phyloP scores from a whole-genome alignment of 768 basidiomycete species.

The Piloderma croceum region DNA sequence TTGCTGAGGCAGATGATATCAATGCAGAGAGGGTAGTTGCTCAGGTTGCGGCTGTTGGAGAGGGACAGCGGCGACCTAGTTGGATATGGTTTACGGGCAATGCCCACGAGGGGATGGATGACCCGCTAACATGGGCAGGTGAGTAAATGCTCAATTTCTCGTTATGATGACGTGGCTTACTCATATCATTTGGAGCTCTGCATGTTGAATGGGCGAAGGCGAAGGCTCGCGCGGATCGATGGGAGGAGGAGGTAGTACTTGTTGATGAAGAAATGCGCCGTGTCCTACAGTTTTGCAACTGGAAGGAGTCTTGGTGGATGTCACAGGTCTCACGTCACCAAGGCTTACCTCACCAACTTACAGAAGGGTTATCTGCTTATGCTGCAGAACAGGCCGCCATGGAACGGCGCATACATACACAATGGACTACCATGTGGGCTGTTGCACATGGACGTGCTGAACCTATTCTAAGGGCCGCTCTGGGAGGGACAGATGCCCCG shows the following conservation, averaged over 20 bases:
- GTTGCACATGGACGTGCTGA: neutral
- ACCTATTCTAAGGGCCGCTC: neutral
- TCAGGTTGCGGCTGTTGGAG: slow-evolving; percentile 5
- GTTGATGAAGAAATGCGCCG: slow-evolving; percentile 32
- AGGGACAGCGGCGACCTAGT: slow-evolving; percentile 9
- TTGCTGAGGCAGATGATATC: neutral
- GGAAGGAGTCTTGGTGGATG: slow-evolving; percentile 17
- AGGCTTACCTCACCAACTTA: neutral
- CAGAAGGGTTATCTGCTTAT: neutral
- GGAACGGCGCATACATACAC: neutral
- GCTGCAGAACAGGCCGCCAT: neutral
- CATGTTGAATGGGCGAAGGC: slow-evolving; percentile 28
- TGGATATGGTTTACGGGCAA: slow-evolving; percentile 25
- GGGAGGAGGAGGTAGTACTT: slow-evolving; percentile 32
- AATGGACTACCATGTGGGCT: neutral
- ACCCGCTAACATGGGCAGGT: slow-evolving; percentile 7
- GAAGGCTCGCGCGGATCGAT: slow-evolving; percentile 24
- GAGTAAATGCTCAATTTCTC: neutral
- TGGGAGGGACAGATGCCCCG: no score
- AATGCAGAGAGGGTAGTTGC: neutral
- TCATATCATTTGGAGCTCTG: slow-evolving; percentile 13
- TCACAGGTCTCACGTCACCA: neutral
- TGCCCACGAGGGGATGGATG: slow-evolving; percentile 4
- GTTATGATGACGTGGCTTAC: neutral
- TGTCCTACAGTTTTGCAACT: slow-evolving; percentile 13